Percentiles rank a stretch among this genome's conserved stretches.
These are phyloP conservation scores for Plasmopara muralis DNA, from an alignment of 352 stramenopile species.

Conservation along the genomic window DNA sequence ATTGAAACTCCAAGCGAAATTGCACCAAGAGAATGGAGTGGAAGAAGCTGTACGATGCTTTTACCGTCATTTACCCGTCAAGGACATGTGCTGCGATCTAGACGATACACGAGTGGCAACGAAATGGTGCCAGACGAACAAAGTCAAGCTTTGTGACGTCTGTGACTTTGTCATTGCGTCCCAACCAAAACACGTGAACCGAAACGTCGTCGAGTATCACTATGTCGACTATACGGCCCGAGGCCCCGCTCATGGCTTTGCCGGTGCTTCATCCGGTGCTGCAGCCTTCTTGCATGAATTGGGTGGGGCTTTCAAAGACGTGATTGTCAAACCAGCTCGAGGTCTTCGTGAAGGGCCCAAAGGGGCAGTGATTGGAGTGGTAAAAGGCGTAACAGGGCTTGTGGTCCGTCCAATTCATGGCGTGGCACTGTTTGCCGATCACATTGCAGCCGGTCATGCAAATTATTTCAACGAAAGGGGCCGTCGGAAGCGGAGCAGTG, in stretches of 20 bases:
- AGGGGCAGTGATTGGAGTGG: constrained; percentile 40
- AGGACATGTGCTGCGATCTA: constrained; percentile 82
- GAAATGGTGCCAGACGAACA: constrained; percentile 45
- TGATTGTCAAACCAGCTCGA: constrained; percentile 36
- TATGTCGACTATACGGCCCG: constrained; percentile 46
- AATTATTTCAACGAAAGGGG: constrained; percentile 30
- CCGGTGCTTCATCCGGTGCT: constrained; percentile 34
- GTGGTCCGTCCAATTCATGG: constrained; percentile 40
- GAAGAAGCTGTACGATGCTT: constrained; percentile 76
- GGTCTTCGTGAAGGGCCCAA: constrained; percentile 42
- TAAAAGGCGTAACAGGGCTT: constrained; percentile 35
- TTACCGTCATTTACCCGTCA: constrained; percentile 68
- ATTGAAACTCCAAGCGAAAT: constrained; percentile 36
- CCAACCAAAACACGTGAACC: constrained; percentile 31
- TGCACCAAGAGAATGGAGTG: constrained; percentile 80
- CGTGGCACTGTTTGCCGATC: constrained; percentile 39
- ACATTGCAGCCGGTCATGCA: constrained; percentile 34
- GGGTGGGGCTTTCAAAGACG: constrained; percentile 39
- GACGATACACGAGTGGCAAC: constrained; percentile 34
- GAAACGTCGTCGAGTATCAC: constrained; percentile 46
- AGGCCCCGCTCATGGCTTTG: constrained; percentile 30
- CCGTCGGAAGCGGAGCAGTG: constrained; percentile 24
- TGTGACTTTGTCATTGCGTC: constrained; percentile 46
- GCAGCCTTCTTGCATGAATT: constrained; percentile 46
- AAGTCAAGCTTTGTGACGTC: constrained; percentile 43